Evolutionary conservation across 352 stramenopile species (phyloP), one percentile per base, ranked within the genome.

Genomic region (Phytopythium litorale): DNA sequence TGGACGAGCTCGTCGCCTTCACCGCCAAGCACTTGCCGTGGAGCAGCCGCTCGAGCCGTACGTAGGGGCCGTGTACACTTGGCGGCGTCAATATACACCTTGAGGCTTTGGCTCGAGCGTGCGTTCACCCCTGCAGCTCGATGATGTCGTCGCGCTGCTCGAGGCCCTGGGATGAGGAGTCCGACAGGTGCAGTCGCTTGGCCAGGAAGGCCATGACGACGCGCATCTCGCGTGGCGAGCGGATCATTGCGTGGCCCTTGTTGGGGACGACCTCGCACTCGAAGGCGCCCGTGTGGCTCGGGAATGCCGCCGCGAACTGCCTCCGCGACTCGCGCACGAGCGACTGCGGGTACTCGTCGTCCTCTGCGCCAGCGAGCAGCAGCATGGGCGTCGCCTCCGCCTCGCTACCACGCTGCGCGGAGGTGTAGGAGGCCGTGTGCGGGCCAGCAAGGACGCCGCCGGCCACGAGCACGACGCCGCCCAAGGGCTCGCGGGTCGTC

Each of bases 191-290:
- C 28, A 57, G 51, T 1, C 51, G 58, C 42, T 70, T 65, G 37
- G 79, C 73, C 53, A 91, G 83, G 64, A 88, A 89, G 38, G 56
- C 50, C 81, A 91, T 89, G 50, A 88, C 65, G 28, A 70, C 66
- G 37, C 63, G 77, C 79, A 88, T 88, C 54, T 90, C 79, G 8
- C 77, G 64, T 0, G 43, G 60, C 12, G 66, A 78, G 45, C 67
- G 59, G 46, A 91, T 72, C 81, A 89, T 89, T 4, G 70, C 70
- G 64, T 91, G 79, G 9, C 42, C 55, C 56, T 87, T 90, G 43
- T 30, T 51, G 30, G 56, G 64, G 6, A 59, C 25, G 23, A 49
- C 18, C 53, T 59, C 37, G 23, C 33, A 49, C 35, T 59, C 35
- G 25, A 59, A 59, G 18, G 18, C 51, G 53, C 67, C 59, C 19